Percentiles rank a stretch among this genome's conserved stretches.
phyloP scores from a whole-genome alignment of 768 basidiomycete genomes.

The Termitomyces sp. region DNA sequence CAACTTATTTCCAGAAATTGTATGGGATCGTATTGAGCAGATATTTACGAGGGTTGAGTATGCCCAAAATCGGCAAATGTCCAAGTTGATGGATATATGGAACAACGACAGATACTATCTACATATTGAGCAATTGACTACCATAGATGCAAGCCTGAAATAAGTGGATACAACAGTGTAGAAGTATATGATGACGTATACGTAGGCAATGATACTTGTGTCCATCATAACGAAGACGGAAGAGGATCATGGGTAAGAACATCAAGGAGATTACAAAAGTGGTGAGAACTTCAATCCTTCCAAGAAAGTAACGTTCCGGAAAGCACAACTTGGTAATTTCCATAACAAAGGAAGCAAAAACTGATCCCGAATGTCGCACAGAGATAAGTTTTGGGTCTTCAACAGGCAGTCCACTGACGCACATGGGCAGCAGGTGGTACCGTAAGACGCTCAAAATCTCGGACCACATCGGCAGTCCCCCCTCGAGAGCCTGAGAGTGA shows the following conservation, averaged over 20 bases:
- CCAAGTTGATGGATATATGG: neutral
- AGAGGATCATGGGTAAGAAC: neutral
- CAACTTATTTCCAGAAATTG: neutral
- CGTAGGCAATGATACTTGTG: neutral
- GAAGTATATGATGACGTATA: neutral
- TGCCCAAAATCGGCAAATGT: no score
- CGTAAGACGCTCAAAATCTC: neutral
- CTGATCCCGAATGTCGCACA: neutral
- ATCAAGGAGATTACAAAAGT: neutral
- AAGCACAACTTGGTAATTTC: neutral
- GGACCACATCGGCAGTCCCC: neutral
- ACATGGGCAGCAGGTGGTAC: constrained; percentile 5
- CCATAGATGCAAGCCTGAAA: neutral
- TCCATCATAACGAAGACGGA: neutral
- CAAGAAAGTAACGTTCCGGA: neutral
- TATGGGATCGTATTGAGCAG: no score
- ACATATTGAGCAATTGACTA: neutral
- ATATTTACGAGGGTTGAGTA: no score
- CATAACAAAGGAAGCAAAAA: neutral
- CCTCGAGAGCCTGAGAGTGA: neutral
- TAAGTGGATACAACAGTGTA: neutral
- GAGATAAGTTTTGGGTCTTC: no score
- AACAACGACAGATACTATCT: neutral
- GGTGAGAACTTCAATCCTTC: neutral
- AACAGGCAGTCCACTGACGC: neutral